Evolutionary conservation across 177 flowering plant species (phyloP), one percentile per base, ranked within the genome.

Genomic region (Telopea speciosissima): DNA sequence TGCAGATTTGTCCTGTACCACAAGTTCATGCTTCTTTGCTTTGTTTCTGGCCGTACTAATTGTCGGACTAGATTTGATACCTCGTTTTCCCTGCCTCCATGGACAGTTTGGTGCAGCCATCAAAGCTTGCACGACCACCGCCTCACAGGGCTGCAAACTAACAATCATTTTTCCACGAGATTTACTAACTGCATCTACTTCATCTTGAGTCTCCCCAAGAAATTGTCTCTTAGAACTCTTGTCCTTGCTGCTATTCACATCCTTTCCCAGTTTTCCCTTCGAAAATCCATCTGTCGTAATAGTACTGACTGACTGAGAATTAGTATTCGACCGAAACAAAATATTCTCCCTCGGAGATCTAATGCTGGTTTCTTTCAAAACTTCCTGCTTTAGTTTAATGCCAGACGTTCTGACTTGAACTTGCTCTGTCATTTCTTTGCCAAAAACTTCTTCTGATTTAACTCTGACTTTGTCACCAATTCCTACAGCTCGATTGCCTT

Each of bases 101-200:
- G 93, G 88, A 77, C 85, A 82, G 72, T 75, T 66, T 69, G 79
- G 68, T 68, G 82, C 82, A 80, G 89, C 88, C 86, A 82, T 84
- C 72, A 86, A 66, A 72, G 80, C 90, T 67, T 66, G 84, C 75
- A 87, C 89, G 54, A 85, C 58, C 64, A 71, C 70, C 73, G 75
- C 76, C 3, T 74, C 77, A 26, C 42, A 60, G 70, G 25, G 58
- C 14, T 61, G 73, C 28, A 66, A 28, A 68, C 21, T 33, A 17
- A 28, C 61, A 68, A 22, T 31, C 19, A 67, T 58, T 61, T 58
- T 74, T 11, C 45, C 24, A 45, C 13, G 54, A 49, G 54, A 49
- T 12, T 49, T 17, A 49, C 8, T 49, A 12, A 49, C 5, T 1
- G 17, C 4, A 49, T 49, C 54, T 4, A 12, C 19, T 49, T 49